phyloP scores from a whole-genome alignment of 208 protist species.

The Acanthamoeba polyphaga region DNA sequence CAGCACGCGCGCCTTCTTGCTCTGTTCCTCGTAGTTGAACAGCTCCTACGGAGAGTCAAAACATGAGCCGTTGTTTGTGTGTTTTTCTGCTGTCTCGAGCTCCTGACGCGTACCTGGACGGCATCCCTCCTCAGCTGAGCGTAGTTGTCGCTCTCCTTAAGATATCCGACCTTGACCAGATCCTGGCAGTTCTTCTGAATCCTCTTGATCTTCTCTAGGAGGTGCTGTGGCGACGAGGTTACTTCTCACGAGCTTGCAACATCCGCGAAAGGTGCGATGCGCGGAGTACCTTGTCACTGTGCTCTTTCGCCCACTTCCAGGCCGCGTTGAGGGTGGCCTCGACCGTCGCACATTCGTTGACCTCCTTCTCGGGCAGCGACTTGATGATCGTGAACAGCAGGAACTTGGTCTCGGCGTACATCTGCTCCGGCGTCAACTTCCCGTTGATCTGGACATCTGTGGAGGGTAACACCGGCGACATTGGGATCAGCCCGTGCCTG shows the following conservation, averaged over 20 bases:
- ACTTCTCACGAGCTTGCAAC: too few species aligned
- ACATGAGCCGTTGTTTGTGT: too few species aligned
- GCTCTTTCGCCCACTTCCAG: constrained; percentile 27
- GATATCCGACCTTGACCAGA: constrained; percentile 44
- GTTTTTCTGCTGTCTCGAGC: too few species aligned
- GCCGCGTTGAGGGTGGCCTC: background rate
- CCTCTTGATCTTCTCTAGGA: constrained; percentile 80
- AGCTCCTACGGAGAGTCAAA: constrained; percentile 56
- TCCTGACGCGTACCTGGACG: constrained; percentile 1
- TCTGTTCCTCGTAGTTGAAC: constrained; percentile 78
- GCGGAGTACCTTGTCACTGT: constrained; percentile 26
- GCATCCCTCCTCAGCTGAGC: constrained; percentile 80
- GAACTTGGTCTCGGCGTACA: constrained; percentile 85
- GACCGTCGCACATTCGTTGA: constrained; percentile 2
- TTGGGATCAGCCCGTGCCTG: too few species aligned
- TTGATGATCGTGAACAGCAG: constrained; percentile 80
- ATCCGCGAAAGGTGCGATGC: background rate
- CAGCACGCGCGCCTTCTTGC: constrained; percentile 71
- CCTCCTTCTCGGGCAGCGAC: constrained; percentile 31
- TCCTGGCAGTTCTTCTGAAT: constrained; percentile 84
- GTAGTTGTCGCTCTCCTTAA: constrained; percentile 81
- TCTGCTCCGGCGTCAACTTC: constrained; percentile 79
- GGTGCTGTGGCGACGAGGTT: constrained; percentile 41
- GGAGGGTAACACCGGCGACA: too few species aligned
- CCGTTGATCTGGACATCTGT: constrained; percentile 2